A percentile compares a stretch with the other conserved stretches of the same genome.
Evolutionary conservation across 768 basidiomycete genomes (phyloP).

Genomic region (Scleroderma citrinum): DNA sequence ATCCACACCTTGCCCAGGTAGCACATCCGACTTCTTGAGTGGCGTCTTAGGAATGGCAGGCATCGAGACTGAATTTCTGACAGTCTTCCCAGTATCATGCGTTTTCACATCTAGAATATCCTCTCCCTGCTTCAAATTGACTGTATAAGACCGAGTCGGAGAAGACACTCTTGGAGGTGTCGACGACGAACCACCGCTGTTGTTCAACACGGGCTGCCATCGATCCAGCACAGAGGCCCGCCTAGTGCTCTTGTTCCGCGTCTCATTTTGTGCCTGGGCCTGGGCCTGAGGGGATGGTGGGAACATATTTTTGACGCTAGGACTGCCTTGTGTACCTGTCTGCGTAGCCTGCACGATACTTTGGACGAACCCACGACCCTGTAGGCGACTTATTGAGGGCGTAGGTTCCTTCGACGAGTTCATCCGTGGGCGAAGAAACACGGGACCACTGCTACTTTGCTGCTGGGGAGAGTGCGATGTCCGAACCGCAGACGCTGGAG

Average conservation of each 20-base stretch:
- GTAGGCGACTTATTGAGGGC: conserved; percentile 74
- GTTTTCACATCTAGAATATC: conserved; percentile 20
- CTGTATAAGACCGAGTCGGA: conserved; percentile 35
- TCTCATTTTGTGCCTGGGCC: conserved; percentile 30
- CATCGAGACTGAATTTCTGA: conserved; percentile 40
- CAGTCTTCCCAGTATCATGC: conserved; percentile 29
- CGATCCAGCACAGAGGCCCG: conserved; percentile 60
- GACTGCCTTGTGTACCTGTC: conserved; percentile 25
- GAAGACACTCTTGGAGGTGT: conserved; percentile 34
- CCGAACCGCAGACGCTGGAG: conserved; percentile 33
- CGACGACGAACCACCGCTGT: conserved; percentile 31
- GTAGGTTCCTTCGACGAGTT: conserved; percentile 63
- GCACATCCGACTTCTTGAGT: conserved; percentile 15
- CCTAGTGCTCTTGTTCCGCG: conserved; percentile 33
- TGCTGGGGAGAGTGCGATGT: conserved; percentile 37
- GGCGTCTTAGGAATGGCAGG: conserved; percentile 29
- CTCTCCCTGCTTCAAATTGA: conserved; percentile 20
- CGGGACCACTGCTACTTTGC: conserved; percentile 45
- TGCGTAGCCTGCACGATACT: conserved; percentile 72
- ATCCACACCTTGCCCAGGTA: conserved; percentile 20
- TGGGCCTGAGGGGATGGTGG: conserved; percentile 20
- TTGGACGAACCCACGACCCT: conserved; percentile 84
- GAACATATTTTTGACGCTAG: conserved; percentile 25
- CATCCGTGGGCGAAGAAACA: conserved; percentile 46
- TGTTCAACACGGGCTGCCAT: conserved; percentile 47